Conservation (phyloP, 2,329 filamentous ascomycete genomes). For the Diaporthe capsici region DNA sequence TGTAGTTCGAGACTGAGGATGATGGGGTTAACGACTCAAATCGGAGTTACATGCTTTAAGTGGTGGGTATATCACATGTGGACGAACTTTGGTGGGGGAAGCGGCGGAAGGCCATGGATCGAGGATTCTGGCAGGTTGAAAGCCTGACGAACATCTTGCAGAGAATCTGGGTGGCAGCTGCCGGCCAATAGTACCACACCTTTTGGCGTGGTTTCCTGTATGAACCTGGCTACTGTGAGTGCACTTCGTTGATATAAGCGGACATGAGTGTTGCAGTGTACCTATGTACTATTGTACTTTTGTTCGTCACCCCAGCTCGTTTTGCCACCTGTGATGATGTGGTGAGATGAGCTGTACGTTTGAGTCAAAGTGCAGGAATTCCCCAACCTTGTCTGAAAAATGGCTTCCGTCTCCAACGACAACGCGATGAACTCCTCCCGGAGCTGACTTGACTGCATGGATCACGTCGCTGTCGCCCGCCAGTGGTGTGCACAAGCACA, state of each 20-base stretch:
- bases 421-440: neutral
- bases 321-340: neutral
- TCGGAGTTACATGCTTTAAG: neutral
- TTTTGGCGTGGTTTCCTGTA: neutral
- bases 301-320: neutral
- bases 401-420: neutral
- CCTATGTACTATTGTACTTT: too few species aligned
- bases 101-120: neutral
- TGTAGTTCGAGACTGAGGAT: neutral
- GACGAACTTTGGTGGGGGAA: neutral
- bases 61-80: too few species aligned
- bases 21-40: neutral
- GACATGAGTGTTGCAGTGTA: too few species aligned
- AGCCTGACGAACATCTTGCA: neutral
- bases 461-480: neutral
- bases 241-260: neutral
- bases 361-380: too few species aligned
- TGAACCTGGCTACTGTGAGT: neutral
- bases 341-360: neutral
- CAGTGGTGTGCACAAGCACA: neutral
- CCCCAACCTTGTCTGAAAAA: neutral
- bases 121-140: neutral
- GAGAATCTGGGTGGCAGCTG: neutral
- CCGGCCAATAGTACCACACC: neutral
- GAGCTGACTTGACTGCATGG: neutral